Evolutionary conservation across 768 basidiomycete genomes (phyloP).

Genomic region (Pseudohyphozyma bogoriensis): DNA sequence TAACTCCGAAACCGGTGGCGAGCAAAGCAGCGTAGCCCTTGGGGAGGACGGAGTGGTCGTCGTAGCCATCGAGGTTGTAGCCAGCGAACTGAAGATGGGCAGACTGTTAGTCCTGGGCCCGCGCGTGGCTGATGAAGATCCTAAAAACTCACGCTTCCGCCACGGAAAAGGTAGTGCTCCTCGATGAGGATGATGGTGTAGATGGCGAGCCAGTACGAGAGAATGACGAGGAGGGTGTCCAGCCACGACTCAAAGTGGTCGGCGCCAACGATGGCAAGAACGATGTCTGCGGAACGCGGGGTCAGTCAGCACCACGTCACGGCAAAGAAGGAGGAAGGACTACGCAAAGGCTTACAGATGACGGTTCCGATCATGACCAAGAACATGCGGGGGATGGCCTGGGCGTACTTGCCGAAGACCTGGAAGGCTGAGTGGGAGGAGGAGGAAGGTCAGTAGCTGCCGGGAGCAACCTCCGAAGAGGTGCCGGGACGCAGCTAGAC

Average conservation of each 20-base stretch:
- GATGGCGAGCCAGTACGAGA: constrained; percentile 48
- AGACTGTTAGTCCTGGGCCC: too few species aligned
- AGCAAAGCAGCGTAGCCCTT: constrained; percentile 40
- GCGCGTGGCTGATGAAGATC: too few species aligned
- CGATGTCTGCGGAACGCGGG: constrained; percentile 47
- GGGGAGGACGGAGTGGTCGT: constrained; percentile 38
- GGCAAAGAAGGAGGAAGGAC: neutral
- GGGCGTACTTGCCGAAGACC: constrained; percentile 42
- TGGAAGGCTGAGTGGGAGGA: constrained; percentile 42
- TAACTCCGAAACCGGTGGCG: constrained; percentile 39
- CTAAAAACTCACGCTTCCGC: constrained; percentile 32
- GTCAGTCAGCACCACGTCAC: too few species aligned
- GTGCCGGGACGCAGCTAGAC: constrained; percentile 38
- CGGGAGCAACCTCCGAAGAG: neutral
- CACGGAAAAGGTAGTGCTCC: constrained; percentile 49
- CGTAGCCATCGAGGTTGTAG: constrained; percentile 41
- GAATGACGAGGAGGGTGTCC: constrained; percentile 36
- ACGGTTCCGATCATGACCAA: constrained; percentile 31
- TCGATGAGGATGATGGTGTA: constrained; percentile 45
- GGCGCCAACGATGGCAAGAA: constrained; percentile 46
- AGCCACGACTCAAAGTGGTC: constrained; percentile 43
- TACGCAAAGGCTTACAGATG: constrained; percentile 17
- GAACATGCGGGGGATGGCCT: constrained; percentile 41
- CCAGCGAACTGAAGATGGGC: too few species aligned
- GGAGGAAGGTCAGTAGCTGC: neutral